Base-by-base conservation (phyloP, 495 filamentous ascomycete species). In the Neurospora sp. region DNA sequence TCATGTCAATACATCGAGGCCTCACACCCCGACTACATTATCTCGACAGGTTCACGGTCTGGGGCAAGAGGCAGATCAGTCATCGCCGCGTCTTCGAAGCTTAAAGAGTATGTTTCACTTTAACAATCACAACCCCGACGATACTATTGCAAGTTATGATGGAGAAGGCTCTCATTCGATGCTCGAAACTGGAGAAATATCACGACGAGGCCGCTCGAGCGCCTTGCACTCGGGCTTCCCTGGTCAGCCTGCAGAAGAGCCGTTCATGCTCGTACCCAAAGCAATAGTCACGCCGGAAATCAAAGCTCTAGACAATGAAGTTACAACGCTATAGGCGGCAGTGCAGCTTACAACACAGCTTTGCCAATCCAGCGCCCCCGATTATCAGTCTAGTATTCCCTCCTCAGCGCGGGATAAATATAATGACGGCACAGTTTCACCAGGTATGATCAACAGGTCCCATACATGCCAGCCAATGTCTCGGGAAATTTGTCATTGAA, bases 221-320 rank as follows among this genome's bases (percentile, higher is more conserved):
- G 42, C 31, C 44, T 68, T 38, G 18, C 27, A 65, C 31, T 20
- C 31, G 1, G 44, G 4, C 12, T 12, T 6, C 3, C 20, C n/a
- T 59, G 31, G 18, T 16, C n/a, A 45, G 12, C 3, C 3, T 14
- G 37, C 42, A 9, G 7, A 40, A 35, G 80, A 81, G 20, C 79
- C 79, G 0, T 79, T 78, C 35, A 71, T 85, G 9, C 79, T 86
- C 20, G 77, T 81, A 40, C 85, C 81, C 14, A 75, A 81, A 18
- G 81, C 86, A 31, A 75, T 78, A 1, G 81, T 85, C 39, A 88
- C 80, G 4, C 87, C 89, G 0, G 90, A 89, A 70, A 81, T 80
- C 79, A 85, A 87, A 9, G 79, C 80, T n/a, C 73, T 85, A 1
- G 76, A 82, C 35, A 76, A 79, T 18, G 78, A 72, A 8, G 74